Evolutionary conservation across 2,329 filamentous ascomycete genomes (phyloP).

Genomic region (Neoscytalidium dimidiatum): DNA sequence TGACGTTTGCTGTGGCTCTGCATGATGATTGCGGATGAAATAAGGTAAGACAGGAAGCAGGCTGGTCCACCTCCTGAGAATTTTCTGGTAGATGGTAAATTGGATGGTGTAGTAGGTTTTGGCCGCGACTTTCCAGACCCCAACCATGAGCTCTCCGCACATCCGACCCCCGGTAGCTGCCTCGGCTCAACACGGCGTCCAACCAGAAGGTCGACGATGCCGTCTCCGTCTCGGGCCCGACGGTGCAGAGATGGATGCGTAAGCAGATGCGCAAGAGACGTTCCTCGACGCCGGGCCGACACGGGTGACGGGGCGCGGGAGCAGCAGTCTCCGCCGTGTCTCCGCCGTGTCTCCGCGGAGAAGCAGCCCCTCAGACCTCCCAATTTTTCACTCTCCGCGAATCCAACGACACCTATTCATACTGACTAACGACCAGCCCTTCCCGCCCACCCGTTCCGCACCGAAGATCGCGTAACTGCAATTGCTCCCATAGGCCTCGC

Average conservation of each 20-base stretch:
- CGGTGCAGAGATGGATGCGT: too few relatives aligned
- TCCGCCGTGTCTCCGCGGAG: conserved; percentile 17
- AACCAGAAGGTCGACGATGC: background rate
- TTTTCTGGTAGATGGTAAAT: too few relatives aligned
- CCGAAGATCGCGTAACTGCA: conserved; percentile 16
- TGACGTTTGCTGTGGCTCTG: too few relatives aligned
- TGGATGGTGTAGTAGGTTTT: too few relatives aligned
- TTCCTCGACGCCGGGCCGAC: background rate
- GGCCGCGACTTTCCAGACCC: too few relatives aligned
- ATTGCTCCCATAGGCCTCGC: conserved; percentile 4
- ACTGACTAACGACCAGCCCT: background rate
- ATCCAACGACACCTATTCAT: background rate
- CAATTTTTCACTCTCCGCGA: background rate
- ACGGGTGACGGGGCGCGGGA: background rate
- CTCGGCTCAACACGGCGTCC: background rate
- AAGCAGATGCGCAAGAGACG: background rate
- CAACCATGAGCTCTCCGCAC: too few relatives aligned
- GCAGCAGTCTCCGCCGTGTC: background rate
- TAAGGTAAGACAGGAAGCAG: too few relatives aligned
- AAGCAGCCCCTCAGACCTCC: background rate
- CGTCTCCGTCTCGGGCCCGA: background rate
- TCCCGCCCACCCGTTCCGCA: background rate
- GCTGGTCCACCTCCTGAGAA: too few relatives aligned
- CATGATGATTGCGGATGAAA: too few relatives aligned
- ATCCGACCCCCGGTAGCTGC: too few relatives aligned